Conservation (phyloP, 257 asterid genomes). For the Nicotiana paniculata region DNA sequence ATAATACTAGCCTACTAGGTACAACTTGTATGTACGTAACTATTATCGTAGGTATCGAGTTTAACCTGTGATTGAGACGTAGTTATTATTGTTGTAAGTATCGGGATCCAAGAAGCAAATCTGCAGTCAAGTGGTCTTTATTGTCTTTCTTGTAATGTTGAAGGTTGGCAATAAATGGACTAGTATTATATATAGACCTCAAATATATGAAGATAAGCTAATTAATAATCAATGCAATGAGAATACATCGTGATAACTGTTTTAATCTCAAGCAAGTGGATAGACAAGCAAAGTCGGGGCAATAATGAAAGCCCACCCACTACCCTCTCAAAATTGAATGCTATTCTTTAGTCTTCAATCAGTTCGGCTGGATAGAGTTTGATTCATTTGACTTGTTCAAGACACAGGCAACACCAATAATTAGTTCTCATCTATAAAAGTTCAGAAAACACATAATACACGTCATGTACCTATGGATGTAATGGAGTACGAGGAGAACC, state of each 20-base stretch:
- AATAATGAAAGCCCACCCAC: background rate
- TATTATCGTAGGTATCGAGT: too few species aligned
- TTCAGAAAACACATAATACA: background rate
- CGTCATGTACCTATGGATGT: background rate
- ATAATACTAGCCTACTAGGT: too few species aligned
- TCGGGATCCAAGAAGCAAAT: background rate
- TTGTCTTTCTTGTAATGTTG: background rate
- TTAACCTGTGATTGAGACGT: too few species aligned
- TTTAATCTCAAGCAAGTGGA: background rate
- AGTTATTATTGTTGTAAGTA: too few species aligned
- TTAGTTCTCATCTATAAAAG: background rate
- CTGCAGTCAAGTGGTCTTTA: background rate
- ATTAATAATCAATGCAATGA: background rate
- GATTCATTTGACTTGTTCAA: background rate
- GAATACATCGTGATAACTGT: background rate
- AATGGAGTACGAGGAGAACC: too few species aligned
- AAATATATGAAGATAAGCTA: background rate
- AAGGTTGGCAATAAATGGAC: background rate
- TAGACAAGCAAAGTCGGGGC: background rate
- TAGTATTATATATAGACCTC: background rate
- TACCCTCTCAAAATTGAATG: background rate
- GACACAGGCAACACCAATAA: too few species aligned
- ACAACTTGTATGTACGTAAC: too few species aligned
- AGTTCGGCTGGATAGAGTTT: too few species aligned
- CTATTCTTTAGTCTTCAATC: background rate